Conservation (phyloP, 1,139 yeast genomes). For the Debaryomyces subglobosus region DNA sequence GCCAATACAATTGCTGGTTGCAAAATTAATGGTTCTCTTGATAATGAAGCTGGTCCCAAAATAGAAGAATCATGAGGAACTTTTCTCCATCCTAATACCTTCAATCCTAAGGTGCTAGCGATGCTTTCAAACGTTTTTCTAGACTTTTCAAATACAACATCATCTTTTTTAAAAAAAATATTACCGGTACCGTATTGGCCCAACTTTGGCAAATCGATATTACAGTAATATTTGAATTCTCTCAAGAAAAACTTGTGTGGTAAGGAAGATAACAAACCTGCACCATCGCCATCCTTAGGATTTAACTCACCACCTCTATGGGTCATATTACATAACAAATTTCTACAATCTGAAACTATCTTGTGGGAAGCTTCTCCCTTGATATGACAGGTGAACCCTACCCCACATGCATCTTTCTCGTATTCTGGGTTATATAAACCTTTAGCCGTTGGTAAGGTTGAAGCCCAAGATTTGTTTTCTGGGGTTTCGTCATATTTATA, state of each 20-base stretch:
- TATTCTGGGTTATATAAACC: conserved; percentile 93
- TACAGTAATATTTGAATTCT: conserved; percentile 73
- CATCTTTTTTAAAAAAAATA: conserved; percentile 85
- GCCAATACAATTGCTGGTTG: conserved; percentile 85
- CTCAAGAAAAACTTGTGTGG: conserved; percentile 86
- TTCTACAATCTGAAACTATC: conserved; percentile 88
- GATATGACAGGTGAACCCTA: conserved; percentile 94
- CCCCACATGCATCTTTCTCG: conserved; percentile 99
- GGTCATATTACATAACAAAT: conserved; percentile 93
- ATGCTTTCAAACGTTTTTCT: conserved; percentile 77
- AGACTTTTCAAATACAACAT: conserved; percentile 64
- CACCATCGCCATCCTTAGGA: conserved; percentile 98
- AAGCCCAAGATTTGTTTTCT: conserved; percentile 89
- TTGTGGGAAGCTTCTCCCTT: conserved; percentile 88
- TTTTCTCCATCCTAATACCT: conserved; percentile 90
- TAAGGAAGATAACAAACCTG: conserved; percentile 91
- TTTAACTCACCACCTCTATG: conserved; percentile 98
- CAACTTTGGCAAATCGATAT: conserved; percentile 63
- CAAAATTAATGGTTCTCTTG: conserved; percentile 87
- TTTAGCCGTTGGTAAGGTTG: conserved; percentile 80
- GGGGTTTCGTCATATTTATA: conserved; percentile 76
- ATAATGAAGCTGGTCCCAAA: conserved; percentile 91
- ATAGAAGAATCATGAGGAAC: conserved; percentile 96
- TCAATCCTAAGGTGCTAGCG: conserved; percentile 74
- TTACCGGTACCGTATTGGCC: conserved; percentile 97